phyloP scores from a whole-genome alignment of 2,329 filamentous ascomycete species.

The Exophiala aquamarina region DNA sequence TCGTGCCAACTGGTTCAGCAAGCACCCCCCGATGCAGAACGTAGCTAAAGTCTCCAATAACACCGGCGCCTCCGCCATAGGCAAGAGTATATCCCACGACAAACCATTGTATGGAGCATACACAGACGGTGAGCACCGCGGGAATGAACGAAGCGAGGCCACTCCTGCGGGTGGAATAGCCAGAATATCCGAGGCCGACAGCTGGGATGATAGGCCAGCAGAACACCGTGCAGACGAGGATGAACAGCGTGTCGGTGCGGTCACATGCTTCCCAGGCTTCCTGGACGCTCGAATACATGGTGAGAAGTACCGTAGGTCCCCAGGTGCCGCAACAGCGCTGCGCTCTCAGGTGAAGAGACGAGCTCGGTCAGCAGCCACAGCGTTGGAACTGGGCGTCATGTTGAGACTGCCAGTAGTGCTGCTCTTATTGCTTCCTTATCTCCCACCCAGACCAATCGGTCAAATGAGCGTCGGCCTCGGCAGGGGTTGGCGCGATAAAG shows the following conservation, averaged over 20 bases:
- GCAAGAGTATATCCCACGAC: constrained; percentile 51
- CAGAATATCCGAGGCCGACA: constrained; percentile 52
- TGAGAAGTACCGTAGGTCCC: background rate
- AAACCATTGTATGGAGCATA: constrained; percentile 54
- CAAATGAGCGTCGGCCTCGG: constrained; percentile 11
- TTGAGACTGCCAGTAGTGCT: background rate
- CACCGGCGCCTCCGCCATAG: constrained; percentile 46
- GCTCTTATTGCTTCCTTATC: constrained; percentile 18
- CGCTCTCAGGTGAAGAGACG: background rate
- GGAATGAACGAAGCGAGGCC: constrained; percentile 51
- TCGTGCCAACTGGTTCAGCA: constrained; percentile 49
- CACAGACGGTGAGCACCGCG: constrained; percentile 46
- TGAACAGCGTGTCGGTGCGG: constrained; percentile 53
- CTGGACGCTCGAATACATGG: constrained; percentile 37
- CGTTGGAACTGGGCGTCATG: background rate
- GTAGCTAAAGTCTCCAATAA: constrained; percentile 49
- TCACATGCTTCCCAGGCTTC: constrained; percentile 53
- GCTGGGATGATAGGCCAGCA: constrained; percentile 55
- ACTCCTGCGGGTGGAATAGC: constrained; percentile 50
- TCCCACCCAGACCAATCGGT: constrained; percentile 3
- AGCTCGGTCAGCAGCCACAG: too few relatives aligned
- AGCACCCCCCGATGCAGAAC: constrained; percentile 48
- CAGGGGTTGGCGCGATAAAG: constrained; percentile 1
- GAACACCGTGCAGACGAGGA: constrained; percentile 52
- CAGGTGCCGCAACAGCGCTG: background rate